phyloP scores from a whole-genome alignment of 495 filamentous ascomycete genomes.

The Astrothelium macrocarpum region DNA sequence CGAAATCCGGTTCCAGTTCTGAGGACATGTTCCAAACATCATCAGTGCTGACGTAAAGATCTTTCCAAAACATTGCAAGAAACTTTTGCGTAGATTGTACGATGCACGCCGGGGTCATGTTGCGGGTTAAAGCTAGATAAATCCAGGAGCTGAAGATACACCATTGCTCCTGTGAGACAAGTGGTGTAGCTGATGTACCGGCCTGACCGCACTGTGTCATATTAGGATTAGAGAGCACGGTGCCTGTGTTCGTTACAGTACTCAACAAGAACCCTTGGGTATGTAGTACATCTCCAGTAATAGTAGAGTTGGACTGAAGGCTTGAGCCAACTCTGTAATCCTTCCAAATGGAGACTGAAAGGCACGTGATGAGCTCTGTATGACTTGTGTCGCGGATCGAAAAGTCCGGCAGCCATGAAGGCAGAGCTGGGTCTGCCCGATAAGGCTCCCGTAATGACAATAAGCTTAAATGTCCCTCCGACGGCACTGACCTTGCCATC shows the following conservation, averaged over 20 bases:
- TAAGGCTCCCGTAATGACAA: background rate
- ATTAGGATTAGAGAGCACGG: background rate
- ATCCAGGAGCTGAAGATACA: background rate
- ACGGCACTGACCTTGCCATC: background rate
- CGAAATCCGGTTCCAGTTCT: background rate
- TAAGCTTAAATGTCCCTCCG: background rate
- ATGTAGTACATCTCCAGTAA: background rate
- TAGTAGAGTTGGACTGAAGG: background rate
- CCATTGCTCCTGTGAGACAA: background rate
- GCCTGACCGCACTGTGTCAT: background rate
- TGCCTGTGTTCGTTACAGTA: background rate
- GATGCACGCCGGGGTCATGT: no score
- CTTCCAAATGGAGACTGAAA: background rate
- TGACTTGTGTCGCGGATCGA: background rate
- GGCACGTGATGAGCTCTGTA: background rate
- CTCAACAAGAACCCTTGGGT: background rate
- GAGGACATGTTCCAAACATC: background rate
- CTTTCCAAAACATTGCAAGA: background rate
- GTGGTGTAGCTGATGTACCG: background rate
- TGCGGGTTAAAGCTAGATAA: no score
- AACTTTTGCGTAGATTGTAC: background rate
- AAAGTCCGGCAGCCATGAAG: background rate
- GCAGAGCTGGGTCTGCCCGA: background rate
- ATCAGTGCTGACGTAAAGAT: no score
- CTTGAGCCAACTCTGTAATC: background rate